phyloP scores from a whole-genome alignment of 805 yeast species.

The Starmerella geochares region DNA sequence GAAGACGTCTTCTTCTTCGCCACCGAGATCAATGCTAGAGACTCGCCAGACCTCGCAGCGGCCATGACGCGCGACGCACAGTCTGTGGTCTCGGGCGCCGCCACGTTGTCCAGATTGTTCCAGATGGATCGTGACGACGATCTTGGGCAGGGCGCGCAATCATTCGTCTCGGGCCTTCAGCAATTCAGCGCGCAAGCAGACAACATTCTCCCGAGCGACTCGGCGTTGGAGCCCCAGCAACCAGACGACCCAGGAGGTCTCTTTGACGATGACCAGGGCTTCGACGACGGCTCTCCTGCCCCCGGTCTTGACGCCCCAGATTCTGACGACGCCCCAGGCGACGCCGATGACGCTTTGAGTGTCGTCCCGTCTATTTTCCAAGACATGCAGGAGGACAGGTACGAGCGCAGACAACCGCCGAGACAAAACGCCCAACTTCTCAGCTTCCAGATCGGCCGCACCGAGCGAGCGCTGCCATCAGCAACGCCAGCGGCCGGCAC shows the following conservation, averaged over 20 bases:
- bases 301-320: background rate
- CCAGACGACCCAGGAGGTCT: background rate
- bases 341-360: background rate
- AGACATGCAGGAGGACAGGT: background rate
- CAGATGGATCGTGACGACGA: background rate
- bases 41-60: slow-evolving; percentile 17
- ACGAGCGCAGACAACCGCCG: background rate
- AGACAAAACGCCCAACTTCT: background rate
- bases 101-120: slow-evolving; percentile 7
- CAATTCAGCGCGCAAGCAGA: background rate
- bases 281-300: background rate
- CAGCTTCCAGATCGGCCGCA: background rate
- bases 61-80: slow-evolving; percentile 18
- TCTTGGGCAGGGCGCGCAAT: background rate
- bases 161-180: background rate
- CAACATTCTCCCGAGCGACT: background rate
- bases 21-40: slow-evolving; percentile 14
- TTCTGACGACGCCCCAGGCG: background rate
- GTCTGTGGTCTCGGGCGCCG: slow-evolving; percentile 13
- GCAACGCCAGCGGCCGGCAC: too few species aligned
- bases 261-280: background rate
- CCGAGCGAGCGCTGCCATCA: background rate
- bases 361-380: background rate
- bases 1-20: slow-evolving; percentile 15
- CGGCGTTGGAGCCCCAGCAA: background rate